These are phyloP conservation scores for Sphagnum magellanicum DNA, from an alignment of 228 moss, liverwort and hornwort species.

Conservation along the genomic window DNA sequence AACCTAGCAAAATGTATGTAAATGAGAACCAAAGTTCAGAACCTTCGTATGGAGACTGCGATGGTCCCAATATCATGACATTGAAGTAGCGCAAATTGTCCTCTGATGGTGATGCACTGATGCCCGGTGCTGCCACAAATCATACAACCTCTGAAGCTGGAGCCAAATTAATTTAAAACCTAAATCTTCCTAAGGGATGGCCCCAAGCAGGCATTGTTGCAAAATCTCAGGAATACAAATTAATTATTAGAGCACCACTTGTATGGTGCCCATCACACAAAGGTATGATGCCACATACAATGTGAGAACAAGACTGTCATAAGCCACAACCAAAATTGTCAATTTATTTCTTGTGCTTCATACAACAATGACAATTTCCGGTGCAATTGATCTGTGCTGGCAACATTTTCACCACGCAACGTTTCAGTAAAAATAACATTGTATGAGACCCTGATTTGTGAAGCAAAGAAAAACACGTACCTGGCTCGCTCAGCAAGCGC, in stretches of 20 bases:
- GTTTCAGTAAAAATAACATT: too few relatives aligned
- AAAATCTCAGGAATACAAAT: neutral
- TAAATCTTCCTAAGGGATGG: neutral
- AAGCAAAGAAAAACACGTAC: constrained; percentile 16
- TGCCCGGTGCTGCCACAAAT: constrained; percentile 67
- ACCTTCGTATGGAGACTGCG: constrained; percentile 96
- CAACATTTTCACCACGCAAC: too few relatives aligned
- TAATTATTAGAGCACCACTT: neutral
- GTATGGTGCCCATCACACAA: neutral
- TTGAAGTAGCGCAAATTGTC: constrained; percentile 97
- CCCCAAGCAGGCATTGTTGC: neutral
- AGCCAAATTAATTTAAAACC: neutral
- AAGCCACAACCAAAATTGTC: neutral
- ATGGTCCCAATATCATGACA: constrained; percentile 95
- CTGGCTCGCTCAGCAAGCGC: constrained; percentile 98
- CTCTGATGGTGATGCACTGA: constrained; percentile 98
- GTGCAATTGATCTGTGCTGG: too few relatives aligned
- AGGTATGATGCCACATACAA: too few relatives aligned
- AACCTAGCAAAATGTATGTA: neutral
- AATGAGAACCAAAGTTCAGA: neutral
- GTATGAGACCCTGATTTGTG: neutral
- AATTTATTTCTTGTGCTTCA: neutral
- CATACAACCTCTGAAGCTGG: neutral
- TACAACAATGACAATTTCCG: neutral
- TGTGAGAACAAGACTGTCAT: too few relatives aligned